phyloP scores from a whole-genome alignment of 192 early-diverging fungal species.

The Podila minutissima region DNA sequence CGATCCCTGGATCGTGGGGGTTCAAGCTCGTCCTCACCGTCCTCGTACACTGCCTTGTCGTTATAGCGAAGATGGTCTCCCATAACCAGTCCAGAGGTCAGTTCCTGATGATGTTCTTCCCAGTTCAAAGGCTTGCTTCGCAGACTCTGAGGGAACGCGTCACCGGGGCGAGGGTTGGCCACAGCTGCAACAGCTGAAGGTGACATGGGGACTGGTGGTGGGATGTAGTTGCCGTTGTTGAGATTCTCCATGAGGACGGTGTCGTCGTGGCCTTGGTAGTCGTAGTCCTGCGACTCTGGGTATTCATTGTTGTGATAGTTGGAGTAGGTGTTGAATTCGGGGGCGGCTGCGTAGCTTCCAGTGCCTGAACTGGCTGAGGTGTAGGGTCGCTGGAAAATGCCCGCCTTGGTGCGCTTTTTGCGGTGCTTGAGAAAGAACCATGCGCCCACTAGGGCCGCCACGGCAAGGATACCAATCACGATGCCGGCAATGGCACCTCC shows the following conservation, averaged over 20 bases:
- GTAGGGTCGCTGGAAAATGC: conserved; percentile 39
- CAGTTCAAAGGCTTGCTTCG: conserved; percentile 16
- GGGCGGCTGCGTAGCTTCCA: conserved; percentile 12
- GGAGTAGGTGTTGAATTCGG: conserved; percentile 26
- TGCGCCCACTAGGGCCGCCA: not conserved
- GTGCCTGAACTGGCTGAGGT: conserved; percentile 12
- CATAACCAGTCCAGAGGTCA: conserved; percentile 24
- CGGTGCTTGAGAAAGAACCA: conserved; percentile 18
- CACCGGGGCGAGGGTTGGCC: conserved; percentile 18
- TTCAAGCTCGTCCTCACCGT: conserved; percentile 32
- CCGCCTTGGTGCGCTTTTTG: conserved; percentile 20
- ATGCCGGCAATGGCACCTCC: conserved; percentile 29
- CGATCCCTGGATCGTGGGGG: conserved; percentile 35
- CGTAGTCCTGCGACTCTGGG: not conserved
- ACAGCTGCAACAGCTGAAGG: conserved; percentile 31
- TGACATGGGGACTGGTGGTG: conserved; percentile 39
- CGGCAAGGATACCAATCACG: conserved; percentile 12
- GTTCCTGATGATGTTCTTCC: conserved; percentile 17
- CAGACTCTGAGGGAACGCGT: conserved; percentile 28
- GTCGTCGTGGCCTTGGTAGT: conserved; percentile 21
- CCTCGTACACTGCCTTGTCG: conserved; percentile 40
- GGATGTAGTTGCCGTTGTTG: conserved; percentile 32
- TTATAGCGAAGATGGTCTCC: conserved; percentile 26
- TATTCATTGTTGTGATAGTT: conserved; percentile 35
- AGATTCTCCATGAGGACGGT: conserved; percentile 34